A percentile compares a stretch with the other conserved stretches of the same genome.
phyloP scores from a whole-genome alignment of 2,329 filamentous ascomycete species.

The Alternaria sp. region DNA sequence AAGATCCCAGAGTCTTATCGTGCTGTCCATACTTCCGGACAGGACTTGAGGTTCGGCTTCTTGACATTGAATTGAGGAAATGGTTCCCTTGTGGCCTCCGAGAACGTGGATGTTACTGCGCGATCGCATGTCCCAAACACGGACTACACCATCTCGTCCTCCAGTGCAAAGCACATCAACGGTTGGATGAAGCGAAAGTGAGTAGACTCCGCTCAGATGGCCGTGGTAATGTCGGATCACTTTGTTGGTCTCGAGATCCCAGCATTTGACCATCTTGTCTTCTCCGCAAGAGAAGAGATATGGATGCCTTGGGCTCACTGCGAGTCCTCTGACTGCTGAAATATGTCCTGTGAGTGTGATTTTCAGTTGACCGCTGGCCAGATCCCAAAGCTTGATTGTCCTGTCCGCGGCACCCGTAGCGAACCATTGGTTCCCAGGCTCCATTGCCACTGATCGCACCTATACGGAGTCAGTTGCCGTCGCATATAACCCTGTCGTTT shows the following conservation, averaged over 20 bases:
- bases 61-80: constrained; percentile 89
- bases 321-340: constrained; percentile 67
- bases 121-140: constrained; percentile 98
- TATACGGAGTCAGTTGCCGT: constrained; percentile 62
- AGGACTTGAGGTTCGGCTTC: constrained; percentile 97
- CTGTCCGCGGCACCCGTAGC: constrained; percentile 93
- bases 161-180: constrained; percentile 95
- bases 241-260: constrained; percentile 99
- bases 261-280: constrained; percentile 99
- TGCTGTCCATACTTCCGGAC: constrained; percentile 82
- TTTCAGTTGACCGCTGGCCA: constrained; percentile 73
- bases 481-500: background rate
- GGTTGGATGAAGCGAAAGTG: constrained; percentile 89
- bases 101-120: constrained; percentile 95
- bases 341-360: constrained; percentile 46
- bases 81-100: constrained; percentile 86
- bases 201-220: constrained; percentile 95
- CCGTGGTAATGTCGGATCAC: constrained; percentile 88
- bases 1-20: constrained; percentile 79
- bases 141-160: constrained; percentile 89
- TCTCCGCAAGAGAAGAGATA: constrained; percentile 98
- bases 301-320: constrained; percentile 90
- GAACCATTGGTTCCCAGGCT: constrained; percentile 98
- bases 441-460: constrained; percentile 77
- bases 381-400: constrained; percentile 94